phyloP scores from a whole-genome alignment of 371 early-diverging fungal species.

The Rhizopus delemar region DNA sequence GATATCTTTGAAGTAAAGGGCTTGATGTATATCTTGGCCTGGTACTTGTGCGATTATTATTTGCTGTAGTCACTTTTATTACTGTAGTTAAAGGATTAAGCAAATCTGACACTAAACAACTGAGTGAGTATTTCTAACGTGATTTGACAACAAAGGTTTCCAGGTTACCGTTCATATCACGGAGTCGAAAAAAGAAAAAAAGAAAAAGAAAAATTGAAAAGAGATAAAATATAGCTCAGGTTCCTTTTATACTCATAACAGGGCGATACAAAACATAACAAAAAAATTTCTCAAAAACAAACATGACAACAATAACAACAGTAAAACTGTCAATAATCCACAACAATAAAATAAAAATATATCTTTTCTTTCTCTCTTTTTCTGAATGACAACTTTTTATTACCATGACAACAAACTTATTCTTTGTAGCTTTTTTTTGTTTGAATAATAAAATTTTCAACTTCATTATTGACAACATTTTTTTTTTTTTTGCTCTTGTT shows the following conservation, averaged over 20 bases:
- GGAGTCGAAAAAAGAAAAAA: background rate
- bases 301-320: background rate
- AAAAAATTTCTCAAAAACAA: background rate
- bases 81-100: slow-evolving; percentile 19
- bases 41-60: background rate
- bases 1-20: slow-evolving; percentile 10
- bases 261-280: slow-evolving; percentile 4
- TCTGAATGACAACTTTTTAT: no score
- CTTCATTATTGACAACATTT: background rate
- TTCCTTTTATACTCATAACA: slow-evolving; percentile 1
- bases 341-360: background rate
- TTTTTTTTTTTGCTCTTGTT: background rate
- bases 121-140: no score
- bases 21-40: slow-evolving; percentile 24
- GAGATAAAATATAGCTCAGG: background rate
- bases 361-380: background rate
- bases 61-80: background rate
- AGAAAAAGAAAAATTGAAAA: background rate
- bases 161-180: slow-evolving; percentile 4
- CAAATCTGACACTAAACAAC: slow-evolving; percentile 21
- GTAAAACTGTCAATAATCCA: background rate
- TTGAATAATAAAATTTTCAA: no score
- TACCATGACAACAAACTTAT: background rate
- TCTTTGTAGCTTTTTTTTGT: no score
- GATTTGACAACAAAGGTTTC: background rate